Base-by-base conservation (phyloP, 2,329 filamentous ascomycete species). In the Cordyceps tenuipes region DNA sequence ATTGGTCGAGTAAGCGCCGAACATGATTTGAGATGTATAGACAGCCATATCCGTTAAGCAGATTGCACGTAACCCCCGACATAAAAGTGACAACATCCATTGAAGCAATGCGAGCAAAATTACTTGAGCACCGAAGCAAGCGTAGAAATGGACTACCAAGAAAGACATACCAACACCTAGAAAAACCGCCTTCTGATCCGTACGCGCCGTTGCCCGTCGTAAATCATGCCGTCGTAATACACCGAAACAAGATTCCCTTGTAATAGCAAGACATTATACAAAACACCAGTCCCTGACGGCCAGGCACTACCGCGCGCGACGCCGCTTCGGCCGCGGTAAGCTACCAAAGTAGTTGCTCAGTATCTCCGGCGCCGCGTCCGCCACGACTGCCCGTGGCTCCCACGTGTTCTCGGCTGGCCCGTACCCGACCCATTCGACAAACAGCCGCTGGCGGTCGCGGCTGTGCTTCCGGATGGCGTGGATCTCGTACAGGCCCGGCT, bases 391-490 rank as follows among this genome's bases (percentile, higher is more conserved):
- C 6, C 65, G 62, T 1, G 67, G 61, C 61, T 71, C 65, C 73
- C 73, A 75, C 2, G 69, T 68, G 5, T 61, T 65, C 0, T 73
- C 69, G 10, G 62, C 55, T 9, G 64, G 59, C 3, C 65, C 65
- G 46, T 68, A 74, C 12, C 73, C 73, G 5, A 73, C 60, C 73
- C 73, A 75, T 61, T 75, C 73, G 1, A 75, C 71, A 9, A 68
- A 61, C 34, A 74, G 62, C 21, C 64, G 64, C 46, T 66, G 66
- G 55, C 65, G 67, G 6, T 68, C 64, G 17, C 63, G 64, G 12
- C 65, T 67, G 59, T 74, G 72, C 36, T 68, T 68, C 29, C 66
- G 68, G 41, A 75, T 68, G 5, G 69, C 69, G 53, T 69, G 70
- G 5, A 73, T 69, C 36, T 69, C 68, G 61, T 66, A 74, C 1